Evolutionary conservation across 177 flowering plant species (phyloP).

Genomic region (Vitis hybrid): DNA sequence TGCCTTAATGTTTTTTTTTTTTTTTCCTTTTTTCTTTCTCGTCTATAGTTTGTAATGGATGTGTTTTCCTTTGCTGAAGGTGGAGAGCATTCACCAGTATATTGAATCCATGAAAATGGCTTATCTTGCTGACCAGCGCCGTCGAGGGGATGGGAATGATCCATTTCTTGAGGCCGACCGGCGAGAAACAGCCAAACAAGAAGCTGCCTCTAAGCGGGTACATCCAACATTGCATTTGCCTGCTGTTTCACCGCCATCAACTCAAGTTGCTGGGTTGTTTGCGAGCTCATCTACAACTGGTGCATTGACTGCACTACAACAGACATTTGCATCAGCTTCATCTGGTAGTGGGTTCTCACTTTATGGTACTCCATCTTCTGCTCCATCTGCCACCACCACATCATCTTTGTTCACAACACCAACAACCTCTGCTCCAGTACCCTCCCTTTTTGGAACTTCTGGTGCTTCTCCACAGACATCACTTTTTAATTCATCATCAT

Average conservation of each 20-base stretch:
- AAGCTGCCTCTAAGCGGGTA: conserved; percentile 93
- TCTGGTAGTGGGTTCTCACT: conserved; percentile 63
- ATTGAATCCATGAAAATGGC: conserved; percentile 92
- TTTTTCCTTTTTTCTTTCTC: background rate
- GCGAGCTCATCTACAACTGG: conserved; percentile 54
- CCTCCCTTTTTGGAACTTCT: conserved; percentile 57
- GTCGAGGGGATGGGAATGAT: conserved; percentile 71
- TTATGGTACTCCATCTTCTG: conserved; percentile 55
- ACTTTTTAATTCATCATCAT: conserved; percentile 54
- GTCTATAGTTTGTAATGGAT: background rate
- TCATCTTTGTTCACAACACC: conserved; percentile 77
- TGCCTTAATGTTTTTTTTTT: too few relatives aligned
- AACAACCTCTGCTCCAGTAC: conserved; percentile 43
- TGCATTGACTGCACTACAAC: conserved; percentile 36
- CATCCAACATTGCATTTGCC: conserved; percentile 93
- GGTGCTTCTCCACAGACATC: conserved; percentile 61
- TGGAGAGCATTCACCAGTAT: conserved; percentile 91
- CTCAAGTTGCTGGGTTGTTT: conserved; percentile 70
- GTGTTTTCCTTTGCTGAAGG: conserved; percentile 38
- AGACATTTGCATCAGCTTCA: conserved; percentile 50
- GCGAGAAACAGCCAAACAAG: conserved; percentile 84
- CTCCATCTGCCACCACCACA: conserved; percentile 44
- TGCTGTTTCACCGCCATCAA: conserved; percentile 56
- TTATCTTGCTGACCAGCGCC: conserved; percentile 90
- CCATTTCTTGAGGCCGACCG: conserved; percentile 97